Percentiles rank a stretch among this genome's conserved stretches.
Evolutionary conservation across 768 basidiomycete genomes (phyloP).

Genomic region (Sistotremastrum suecicum): DNA sequence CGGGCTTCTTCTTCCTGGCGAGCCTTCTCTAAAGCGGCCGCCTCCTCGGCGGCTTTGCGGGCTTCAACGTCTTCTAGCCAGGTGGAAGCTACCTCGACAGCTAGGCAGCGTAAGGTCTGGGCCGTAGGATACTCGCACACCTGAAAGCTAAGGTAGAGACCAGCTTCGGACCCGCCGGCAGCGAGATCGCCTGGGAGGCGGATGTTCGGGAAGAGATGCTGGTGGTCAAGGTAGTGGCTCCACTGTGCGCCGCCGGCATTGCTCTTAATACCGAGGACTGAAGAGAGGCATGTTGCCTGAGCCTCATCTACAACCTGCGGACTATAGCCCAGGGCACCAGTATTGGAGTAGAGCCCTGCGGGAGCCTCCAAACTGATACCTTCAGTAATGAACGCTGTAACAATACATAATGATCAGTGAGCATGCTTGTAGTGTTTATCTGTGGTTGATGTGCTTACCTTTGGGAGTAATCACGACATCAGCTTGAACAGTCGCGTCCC

Average conservation of each 20-base stretch:
- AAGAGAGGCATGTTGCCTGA: constrained; percentile 7
- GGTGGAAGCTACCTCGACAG: too few species aligned
- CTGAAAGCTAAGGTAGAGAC: too few species aligned
- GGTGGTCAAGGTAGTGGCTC: constrained; percentile 12
- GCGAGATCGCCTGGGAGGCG: constrained; percentile 7
- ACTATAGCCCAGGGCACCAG: constrained; percentile 2
- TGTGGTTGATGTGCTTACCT: too few species aligned
- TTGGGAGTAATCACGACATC: constrained; percentile 9
- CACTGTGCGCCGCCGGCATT: constrained; percentile 10
- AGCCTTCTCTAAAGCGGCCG: too few species aligned
- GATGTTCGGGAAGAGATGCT: constrained; percentile 8
- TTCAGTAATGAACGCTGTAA: too few species aligned
- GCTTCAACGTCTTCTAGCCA: too few species aligned
- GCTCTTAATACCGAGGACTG: constrained; percentile 9
- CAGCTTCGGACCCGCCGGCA: not conserved
- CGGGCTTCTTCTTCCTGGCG: too few species aligned
- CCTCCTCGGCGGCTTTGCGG: too few species aligned
- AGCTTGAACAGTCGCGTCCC: constrained; percentile 13
- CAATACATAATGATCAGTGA: too few species aligned
- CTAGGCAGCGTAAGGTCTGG: too few species aligned
- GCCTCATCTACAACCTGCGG: constrained; percentile 9
- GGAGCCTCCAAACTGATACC: constrained; percentile 2
- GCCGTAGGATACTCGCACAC: too few species aligned
- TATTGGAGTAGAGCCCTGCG: constrained; percentile 4
- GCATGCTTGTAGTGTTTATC: too few species aligned